Percentiles rank a stretch among this genome's conserved stretches.
These are phyloP conservation scores for Delonix regia DNA, from an alignment of 306 rosid genomes.

Conservation along the genomic window DNA sequence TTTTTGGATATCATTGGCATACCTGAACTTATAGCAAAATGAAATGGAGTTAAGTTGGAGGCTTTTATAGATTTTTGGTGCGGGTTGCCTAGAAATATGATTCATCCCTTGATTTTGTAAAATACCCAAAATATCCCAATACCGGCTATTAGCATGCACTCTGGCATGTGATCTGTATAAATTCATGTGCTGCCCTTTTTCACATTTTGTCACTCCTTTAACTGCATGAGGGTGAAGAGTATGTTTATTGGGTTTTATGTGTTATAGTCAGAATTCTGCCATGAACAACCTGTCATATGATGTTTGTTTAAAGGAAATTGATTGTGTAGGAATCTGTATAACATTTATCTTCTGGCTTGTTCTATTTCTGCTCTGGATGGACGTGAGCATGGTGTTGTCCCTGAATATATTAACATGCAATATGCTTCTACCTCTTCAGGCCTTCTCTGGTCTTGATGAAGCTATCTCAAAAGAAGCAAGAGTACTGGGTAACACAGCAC, in stretches of 20 bases:
- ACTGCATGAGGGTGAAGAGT: background rate
- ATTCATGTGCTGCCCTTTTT: background rate
- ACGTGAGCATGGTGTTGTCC: conserved; percentile 14
- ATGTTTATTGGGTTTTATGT: background rate
- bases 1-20: conserved; percentile 4
- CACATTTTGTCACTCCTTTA: conserved; percentile 1
- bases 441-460: conserved; percentile 87
- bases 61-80: background rate
- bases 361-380: background rate
- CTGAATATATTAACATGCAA: conserved; percentile 2
- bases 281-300: background rate
- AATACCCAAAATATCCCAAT: background rate
- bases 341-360: conserved; percentile 2
- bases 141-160: background rate
- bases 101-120: conserved; percentile 11
- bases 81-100: background rate
- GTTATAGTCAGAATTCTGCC: background rate
- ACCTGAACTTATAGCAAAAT: conserved; percentile 5
- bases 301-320: conserved; percentile 9
- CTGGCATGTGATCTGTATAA: background rate
- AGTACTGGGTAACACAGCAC: conserved; percentile 74
- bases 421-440: conserved; percentile 56
- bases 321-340: conserved; percentile 10
- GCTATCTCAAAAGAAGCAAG: conserved; percentile 58
- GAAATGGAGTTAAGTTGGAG: conserved; percentile 20